Conservation (phyloP, 208 protist species). For the Trichomonas vaginalis region DNA sequence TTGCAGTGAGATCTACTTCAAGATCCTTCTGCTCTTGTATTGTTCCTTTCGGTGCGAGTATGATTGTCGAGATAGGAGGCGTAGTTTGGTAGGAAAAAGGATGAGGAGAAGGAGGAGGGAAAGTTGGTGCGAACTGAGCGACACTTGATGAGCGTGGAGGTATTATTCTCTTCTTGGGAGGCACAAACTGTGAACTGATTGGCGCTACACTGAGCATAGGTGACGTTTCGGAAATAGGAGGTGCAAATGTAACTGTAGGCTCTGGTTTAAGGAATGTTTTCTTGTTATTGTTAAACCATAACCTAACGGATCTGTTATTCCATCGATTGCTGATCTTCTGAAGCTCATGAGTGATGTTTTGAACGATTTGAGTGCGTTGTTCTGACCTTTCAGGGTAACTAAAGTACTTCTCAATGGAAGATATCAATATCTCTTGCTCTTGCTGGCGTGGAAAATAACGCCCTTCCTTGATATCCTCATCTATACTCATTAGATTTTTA, state of each 20-base stretch:
- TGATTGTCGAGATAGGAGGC: background rate
- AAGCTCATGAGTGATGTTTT: background rate
- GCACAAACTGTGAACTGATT: background rate
- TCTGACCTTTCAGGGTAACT: background rate
- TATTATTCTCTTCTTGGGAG: background rate
- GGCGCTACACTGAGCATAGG: background rate
- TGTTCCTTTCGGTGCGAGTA: background rate
- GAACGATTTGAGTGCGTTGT: background rate
- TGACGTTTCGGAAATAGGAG: background rate
- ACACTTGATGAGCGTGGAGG: background rate
- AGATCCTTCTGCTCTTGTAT: background rate
- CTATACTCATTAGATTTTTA: background rate
- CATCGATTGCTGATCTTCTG: background rate
- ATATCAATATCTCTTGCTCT: background rate
- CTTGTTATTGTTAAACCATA: conserved; percentile 14
- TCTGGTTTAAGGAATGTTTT: background rate
- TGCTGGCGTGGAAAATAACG: background rate
- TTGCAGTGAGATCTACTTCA: background rate
- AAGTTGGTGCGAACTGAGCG: background rate
- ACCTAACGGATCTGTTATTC: background rate
- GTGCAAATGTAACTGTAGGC: background rate
- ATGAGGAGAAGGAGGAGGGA: background rate
- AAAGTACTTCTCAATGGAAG: background rate
- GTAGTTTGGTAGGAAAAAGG: background rate
- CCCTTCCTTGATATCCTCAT: background rate